These are phyloP conservation scores for Babesia divergens DNA, from an alignment of 169 alveolate species.

Conservation along the genomic window DNA sequence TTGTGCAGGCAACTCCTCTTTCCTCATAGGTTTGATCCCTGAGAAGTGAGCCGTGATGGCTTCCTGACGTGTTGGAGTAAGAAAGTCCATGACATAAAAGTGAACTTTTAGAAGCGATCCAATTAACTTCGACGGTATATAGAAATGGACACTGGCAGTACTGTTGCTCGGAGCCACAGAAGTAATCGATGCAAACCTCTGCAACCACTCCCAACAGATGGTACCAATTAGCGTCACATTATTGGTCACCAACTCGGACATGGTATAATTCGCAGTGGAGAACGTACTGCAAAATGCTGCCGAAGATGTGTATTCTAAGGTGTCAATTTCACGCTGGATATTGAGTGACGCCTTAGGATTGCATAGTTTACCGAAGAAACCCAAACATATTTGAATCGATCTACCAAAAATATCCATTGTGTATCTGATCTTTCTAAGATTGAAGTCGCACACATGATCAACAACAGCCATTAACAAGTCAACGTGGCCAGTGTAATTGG, in stretches of 20 bases:
- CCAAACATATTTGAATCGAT: slow-evolving; percentile 41
- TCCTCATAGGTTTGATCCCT: not conserved
- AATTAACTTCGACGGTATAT: slow-evolving; percentile 31
- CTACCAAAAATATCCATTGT: slow-evolving; percentile 5
- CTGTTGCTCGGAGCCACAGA: slow-evolving; percentile 39
- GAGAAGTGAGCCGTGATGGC: slow-evolving; percentile 21
- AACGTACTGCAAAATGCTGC: not conserved
- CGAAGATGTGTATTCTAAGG: not conserved
- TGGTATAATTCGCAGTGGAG: not conserved
- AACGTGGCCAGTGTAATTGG: not conserved
- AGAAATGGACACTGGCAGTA: slow-evolving; percentile 50
- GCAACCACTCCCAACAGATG: slow-evolving; percentile 63
- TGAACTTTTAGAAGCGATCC: slow-evolving; percentile 53
- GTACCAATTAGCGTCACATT: not conserved
- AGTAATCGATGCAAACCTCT: slow-evolving; percentile 12
- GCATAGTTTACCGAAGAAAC: slow-evolving; percentile 39
- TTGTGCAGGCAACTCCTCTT: too few species aligned
- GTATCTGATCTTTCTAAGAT: slow-evolving; percentile 18
- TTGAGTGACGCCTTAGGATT: slow-evolving; percentile 32
- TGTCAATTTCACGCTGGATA: not conserved
- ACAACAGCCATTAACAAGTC: not conserved
- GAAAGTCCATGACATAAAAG: slow-evolving; percentile 22
- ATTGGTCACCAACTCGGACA: not conserved
- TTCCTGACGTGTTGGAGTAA: slow-evolving; percentile 45
- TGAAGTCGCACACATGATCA: not conserved